Base-by-base conservation (phyloP, 1,284 basidiomycete genomes). In the Ceratobasidium sp. region DNA sequence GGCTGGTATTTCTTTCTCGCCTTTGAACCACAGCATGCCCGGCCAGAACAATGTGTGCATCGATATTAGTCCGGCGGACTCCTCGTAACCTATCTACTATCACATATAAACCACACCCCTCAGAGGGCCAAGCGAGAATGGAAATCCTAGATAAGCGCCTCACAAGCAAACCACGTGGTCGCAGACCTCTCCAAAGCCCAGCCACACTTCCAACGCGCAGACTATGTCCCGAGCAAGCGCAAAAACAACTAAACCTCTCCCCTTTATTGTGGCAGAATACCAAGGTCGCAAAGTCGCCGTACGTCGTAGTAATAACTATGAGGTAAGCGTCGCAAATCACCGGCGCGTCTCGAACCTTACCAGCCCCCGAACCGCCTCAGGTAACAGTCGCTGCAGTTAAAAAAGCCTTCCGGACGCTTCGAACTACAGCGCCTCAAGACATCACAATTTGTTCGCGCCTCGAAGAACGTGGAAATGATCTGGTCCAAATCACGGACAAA, bases 241-340 rank as follows among this genome's bases (percentile, higher is more conserved):
- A n/a, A n/a, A n/a, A n/a, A n/a, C 16, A 7, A 49, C 6, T n/a
- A 49, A 23, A 7, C 7, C 18, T 18, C 3, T 16, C 21, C 16
- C 21, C 18, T 58, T 58, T 21, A 9, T 58, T 3, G 55, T 35
- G 3, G 32, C 55, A 21, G 55, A 58, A 58, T 35, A 58, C 55
- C 16, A 58, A 14, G 55, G 55, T 5, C 55, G 55, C 30, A 58
- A 58, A 38, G 55, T 35, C 18, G 41, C 55, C 32, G 14, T 38
- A 16, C n/a, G n/a, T n/a, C 30, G 23, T 3, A 26, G 35, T 30
- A 30, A 28, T 11, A n/a, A 38, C 23, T 63, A 63, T n/a, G 32
- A 30, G 26, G 61, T 63, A 18, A 28, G 61, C 16, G 26, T 28
- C 8, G 8, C 16, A 4, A n/a, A 49, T 23, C 18, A 7, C 18